Evolutionary conservation across 1,284 basidiomycete genomes (phyloP).

Genomic region (Ceratobasidium theobromae): DNA sequence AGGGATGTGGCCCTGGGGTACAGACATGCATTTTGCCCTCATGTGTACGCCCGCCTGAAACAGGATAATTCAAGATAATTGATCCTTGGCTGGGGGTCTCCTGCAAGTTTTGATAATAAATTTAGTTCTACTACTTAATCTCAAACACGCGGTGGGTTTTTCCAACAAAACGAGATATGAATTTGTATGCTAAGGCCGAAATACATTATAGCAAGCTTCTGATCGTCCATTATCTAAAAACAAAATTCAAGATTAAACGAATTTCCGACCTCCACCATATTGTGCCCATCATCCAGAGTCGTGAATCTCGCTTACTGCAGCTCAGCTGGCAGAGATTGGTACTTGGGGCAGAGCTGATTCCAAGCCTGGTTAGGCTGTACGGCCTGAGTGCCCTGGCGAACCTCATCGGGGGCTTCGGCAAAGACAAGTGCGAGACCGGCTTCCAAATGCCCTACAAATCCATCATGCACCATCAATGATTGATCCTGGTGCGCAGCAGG

Average conservation of each 20-base stretch:
- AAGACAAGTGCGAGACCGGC: conserved; percentile 57
- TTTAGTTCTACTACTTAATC: no score
- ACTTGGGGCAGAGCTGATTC: conserved; percentile 29
- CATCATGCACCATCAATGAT: neutral
- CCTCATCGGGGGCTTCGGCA: conserved; percentile 69
- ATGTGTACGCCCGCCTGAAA: no score
- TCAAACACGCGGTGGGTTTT: no score
- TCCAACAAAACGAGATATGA: no score
- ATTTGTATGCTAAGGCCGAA: no score
- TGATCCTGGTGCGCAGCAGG: neutral
- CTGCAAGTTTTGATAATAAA: no score
- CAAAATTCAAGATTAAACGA: neutral
- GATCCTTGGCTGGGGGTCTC: no score
- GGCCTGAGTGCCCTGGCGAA: conserved; percentile 41
- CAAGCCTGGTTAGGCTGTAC: conserved; percentile 12
- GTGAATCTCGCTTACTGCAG: conserved; percentile 3
- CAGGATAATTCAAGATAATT: no score
- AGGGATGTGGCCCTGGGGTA: conserved; percentile 69
- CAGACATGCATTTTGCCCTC: no score
- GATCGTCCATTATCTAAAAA: no score
- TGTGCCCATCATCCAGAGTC: neutral
- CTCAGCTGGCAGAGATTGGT: neutral
- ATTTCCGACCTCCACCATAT: neutral
- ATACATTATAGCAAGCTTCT: no score
- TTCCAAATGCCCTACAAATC: conserved; percentile 19